Base-by-base conservation (phyloP, 768 basidiomycete genomes). In the Rhizopogon sp. region DNA sequence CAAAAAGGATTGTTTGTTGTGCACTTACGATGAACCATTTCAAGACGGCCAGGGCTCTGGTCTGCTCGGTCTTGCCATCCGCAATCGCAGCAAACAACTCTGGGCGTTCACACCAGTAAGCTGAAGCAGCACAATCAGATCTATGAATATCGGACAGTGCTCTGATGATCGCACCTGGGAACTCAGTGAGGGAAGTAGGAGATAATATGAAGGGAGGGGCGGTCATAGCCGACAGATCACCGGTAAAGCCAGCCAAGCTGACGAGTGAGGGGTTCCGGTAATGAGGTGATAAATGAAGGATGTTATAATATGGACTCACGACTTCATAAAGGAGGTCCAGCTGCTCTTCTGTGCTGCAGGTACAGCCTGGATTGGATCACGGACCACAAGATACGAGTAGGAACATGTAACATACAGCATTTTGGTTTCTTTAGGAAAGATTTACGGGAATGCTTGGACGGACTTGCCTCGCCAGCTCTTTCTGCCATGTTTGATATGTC, bases 61-160 rank as follows among this genome's bases (percentile, higher is more conserved):
- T 83, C 68, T 94, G 87, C 31, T 84, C 81, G 11, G 81, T 82
- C 66, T 76, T 78, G 5, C 85, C 92, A 60, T 87, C 84, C 17
- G 87, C 83, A 66, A 98, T 98, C 20, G 83, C 83, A 3, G 93
- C 84, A 65, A 99, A 98, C 52, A 93, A 75, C 52, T 86, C 86
- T 28, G 93, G 93, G 50, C 90, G 89, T 69, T 98, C 96, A 66
- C 93, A 92, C 96, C 96, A 98, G 72, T 98, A 97, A 0, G 94
- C 94, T 91, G 59, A 59, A 52, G 31, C 22, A 41, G n/a, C 25
- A 47, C 16, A 40, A 17, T 17, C 33, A 59, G 56, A 41, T 51
- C 20, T n/a, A 35, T 53, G 4, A 4, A 37, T 40, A 6, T 8
- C 6, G 16, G 17, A 25, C 9, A 61, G 57, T 31, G 50, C 10